Conservation (phyloP, 2,329 filamentous ascomycete genomes). For the Pseudogymnoascus sp. region DNA sequence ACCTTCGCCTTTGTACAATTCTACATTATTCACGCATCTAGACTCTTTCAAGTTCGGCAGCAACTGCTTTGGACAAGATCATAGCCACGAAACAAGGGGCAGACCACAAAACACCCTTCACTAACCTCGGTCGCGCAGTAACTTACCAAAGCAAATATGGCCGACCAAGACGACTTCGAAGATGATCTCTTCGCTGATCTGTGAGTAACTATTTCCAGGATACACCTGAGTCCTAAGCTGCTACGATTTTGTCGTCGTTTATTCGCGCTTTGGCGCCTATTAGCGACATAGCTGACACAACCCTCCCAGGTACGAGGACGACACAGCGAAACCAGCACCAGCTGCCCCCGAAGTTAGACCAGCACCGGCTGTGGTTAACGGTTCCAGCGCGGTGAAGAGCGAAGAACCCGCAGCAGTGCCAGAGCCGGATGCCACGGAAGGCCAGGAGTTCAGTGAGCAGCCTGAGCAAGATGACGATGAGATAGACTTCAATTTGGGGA, state of each 20-base stretch:
- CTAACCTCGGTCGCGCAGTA: neutral
- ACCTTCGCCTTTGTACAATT: neutral
- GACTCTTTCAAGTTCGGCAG: neutral
- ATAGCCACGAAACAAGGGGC: neutral
- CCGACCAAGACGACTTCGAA: conserved; percentile 74
- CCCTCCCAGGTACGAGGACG: conserved; percentile 52
- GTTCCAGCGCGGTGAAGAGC: conserved; percentile 22
- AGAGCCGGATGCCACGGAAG: conserved; percentile 13
- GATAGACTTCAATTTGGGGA: conserved; percentile 50
- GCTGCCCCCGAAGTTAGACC: conserved; percentile 21
- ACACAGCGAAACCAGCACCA: conserved; percentile 34
- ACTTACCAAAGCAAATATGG: conserved; percentile 46
- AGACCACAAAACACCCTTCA: neutral
- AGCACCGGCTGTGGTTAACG: conserved; percentile 22
- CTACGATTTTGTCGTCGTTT: neutral
- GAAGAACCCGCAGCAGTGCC: conserved; percentile 16
- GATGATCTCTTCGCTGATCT: conserved; percentile 95
- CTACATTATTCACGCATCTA: neutral
- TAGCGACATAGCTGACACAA: conserved; percentile 9
- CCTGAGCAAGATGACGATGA: conserved; percentile 48
- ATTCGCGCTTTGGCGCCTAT: neutral
- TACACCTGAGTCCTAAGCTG: neutral
- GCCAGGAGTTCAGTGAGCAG: conserved; percentile 37
- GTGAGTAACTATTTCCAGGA: conserved; percentile 46
- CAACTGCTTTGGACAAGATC: neutral